phyloP scores from a whole-genome alignment of 768 basidiomycete species.

The Phlebiopsis flavidoalba region DNA sequence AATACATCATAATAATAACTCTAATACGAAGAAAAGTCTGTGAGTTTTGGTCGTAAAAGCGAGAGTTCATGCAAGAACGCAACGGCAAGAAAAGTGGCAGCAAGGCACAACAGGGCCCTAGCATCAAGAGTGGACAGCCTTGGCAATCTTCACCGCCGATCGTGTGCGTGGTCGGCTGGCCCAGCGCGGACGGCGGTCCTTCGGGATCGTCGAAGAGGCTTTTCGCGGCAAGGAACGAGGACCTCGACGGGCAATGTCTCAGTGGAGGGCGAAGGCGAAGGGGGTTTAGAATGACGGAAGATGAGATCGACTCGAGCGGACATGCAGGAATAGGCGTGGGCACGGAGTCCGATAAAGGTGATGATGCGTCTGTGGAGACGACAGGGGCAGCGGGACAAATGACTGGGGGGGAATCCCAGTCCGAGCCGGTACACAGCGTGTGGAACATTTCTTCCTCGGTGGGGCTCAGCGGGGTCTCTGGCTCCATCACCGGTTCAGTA shows the following conservation, averaged over 20 bases:
- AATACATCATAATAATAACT: background rate
- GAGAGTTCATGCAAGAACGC: background rate
- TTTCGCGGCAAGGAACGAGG: constrained; percentile 21
- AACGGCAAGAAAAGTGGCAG: background rate
- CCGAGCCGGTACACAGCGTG: constrained; percentile 41
- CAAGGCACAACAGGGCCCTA: background rate
- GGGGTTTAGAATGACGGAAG: background rate
- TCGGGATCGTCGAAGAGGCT: constrained; percentile 57
- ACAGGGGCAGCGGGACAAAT: background rate
- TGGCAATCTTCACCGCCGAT: constrained; percentile 32
- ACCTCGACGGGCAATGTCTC: constrained; percentile 4
- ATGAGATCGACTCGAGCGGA: background rate
- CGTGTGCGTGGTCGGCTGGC: constrained; percentile 44
- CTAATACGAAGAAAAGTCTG: background rate
- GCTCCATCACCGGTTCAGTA: background rate
- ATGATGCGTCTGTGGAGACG: background rate
- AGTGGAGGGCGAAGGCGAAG: background rate
- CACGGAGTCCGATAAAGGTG: background rate
- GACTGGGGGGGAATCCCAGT: constrained; percentile 39
- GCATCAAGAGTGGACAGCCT: constrained; percentile 24
- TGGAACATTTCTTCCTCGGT: constrained; percentile 70
- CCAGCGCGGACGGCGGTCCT: constrained; percentile 58
- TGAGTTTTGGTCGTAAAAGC: constrained; percentile 1
- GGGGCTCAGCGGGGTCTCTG: constrained; percentile 55
- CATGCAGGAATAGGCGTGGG: background rate